Conservation (phyloP, 2,329 filamentous ascomycete species). For the Colletotrichum ledebouriae region DNA sequence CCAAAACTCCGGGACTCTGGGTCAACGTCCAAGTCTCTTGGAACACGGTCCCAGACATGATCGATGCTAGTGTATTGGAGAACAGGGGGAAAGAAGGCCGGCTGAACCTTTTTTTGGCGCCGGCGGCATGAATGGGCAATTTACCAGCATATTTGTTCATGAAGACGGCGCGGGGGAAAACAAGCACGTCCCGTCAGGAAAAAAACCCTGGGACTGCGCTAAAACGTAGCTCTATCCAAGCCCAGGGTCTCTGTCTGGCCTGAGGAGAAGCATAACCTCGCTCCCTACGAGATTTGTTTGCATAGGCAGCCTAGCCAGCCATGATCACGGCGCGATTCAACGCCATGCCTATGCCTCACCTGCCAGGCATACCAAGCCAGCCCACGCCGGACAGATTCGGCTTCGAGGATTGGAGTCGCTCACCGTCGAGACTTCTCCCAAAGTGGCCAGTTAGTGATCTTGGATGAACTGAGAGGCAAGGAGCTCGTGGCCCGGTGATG, state of each 20-base stretch:
- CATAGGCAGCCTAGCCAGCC: conserved; percentile 11
- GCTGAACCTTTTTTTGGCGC: conserved; percentile 12
- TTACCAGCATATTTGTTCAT: conserved; percentile 22
- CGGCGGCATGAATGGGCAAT: conserved; percentile 23
- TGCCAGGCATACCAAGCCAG: conserved; percentile 1
- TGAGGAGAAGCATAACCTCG: conserved; percentile 19
- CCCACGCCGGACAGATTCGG: neutral
- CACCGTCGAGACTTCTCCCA: neutral
- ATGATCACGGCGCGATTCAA: conserved; percentile 4
- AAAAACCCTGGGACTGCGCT: conserved; percentile 18
- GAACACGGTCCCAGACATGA: conserved; percentile 15
- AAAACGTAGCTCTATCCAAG: neutral
- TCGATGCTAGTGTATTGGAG: neutral
- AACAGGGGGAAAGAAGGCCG: conserved; percentile 11
- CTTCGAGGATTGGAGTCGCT: too few relatives aligned
- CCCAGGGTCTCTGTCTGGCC: conserved; percentile 14
- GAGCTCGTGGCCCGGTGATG: conserved; percentile 27
- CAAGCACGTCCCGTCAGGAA: neutral
- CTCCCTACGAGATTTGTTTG: conserved; percentile 12
- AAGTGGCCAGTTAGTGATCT: conserved; percentile 19
- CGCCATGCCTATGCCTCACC: conserved; percentile 12
- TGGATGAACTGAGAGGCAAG: neutral
- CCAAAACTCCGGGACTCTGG: conserved; percentile 7
- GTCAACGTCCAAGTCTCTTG: neutral
- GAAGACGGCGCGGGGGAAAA: conserved; percentile 15